Percentiles rank a stretch among this genome's conserved stretches.
phyloP scores from a whole-genome alignment of 305 asterid genomes.

The Solanum aculeatissimum region DNA sequence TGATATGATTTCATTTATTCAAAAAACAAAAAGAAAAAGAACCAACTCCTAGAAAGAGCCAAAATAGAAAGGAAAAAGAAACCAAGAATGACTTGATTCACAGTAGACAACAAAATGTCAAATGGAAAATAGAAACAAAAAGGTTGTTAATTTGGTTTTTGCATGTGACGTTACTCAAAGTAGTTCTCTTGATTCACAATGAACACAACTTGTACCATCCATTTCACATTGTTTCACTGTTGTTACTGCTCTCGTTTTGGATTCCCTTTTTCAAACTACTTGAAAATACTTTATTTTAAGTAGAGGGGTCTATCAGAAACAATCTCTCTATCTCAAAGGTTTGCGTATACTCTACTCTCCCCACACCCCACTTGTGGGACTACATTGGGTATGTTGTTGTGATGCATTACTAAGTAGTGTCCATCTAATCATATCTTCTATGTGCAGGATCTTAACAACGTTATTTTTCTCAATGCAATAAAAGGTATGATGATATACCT shows the following conservation, averaged over 20 bases:
- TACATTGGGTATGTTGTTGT: neutral
- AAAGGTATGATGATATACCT: constrained; percentile 37
- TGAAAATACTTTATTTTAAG: neutral
- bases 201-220: neutral
- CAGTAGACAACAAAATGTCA: neutral
- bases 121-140: neutral
- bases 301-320: neutral
- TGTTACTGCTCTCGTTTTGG: neutral
- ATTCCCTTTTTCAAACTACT: neutral
- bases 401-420: neutral
- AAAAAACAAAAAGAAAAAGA: neutral
- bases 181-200: neutral
- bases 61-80: neutral
- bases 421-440: neutral
- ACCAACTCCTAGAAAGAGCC: neutral
- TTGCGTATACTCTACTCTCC: neutral
- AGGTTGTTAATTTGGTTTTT: neutral
- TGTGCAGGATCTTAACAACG: constrained; percentile 67
- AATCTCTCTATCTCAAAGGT: neutral
- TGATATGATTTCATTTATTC: neutral
- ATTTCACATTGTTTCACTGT: neutral
- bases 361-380: neutral
- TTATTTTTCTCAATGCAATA: constrained; percentile 48
- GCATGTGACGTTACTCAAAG: neutral
- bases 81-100: neutral